Base-by-base conservation (phyloP, 2,329 filamentous ascomycete species). In the Paecilomyces sp. region DNA sequence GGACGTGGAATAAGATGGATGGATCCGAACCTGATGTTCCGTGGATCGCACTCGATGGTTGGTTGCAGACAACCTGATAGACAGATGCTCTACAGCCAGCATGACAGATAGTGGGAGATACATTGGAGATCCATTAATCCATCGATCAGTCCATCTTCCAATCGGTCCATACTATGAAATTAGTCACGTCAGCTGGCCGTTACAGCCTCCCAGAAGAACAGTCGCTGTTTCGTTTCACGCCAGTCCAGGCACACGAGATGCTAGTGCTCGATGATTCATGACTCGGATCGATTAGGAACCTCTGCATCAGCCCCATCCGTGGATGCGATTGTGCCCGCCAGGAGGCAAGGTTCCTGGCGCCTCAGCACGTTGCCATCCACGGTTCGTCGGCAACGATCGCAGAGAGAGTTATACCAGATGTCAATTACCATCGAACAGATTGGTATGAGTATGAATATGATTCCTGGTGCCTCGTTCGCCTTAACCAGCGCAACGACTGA, bases 211-310 rank as follows among this genome's bases (percentile, higher is more conserved):
- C 36, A n/a, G 15, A 15, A n/a, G 13, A n/a, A 18, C 15, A 8
- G 36, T 13, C 6, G 1, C 36, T 47, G 41, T 47, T 47, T 47
- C 41, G 41, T 47, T 47, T 47, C 41, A 47, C 41, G 18, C 18
- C 41, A 18, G 41, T 47, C 41, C 41, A 47, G 41, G 41, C 41
- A 47, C 41, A 18, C 36, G 36, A 41, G 36, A 55, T 54, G 24
- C 22, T 22, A 15, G n/a, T 33, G 31, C 31, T 55, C 55, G 33
- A 56, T 41, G 55, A 56, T 22, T 56, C 55, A 56, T 56, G 55
- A 56, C 55, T 25, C 55, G 36, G 36, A 56, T 41, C 13, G 22
- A 33, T 28, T 7, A 47, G 33, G 30, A 56, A 56, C 30, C 33
- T 9, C 30, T 28, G 3, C 54, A 56, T 33, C 31, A 18, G 30